phyloP scores from a whole-genome alignment of 2,329 filamentous ascomycete species.

The Gaeumannomyces tritici region DNA sequence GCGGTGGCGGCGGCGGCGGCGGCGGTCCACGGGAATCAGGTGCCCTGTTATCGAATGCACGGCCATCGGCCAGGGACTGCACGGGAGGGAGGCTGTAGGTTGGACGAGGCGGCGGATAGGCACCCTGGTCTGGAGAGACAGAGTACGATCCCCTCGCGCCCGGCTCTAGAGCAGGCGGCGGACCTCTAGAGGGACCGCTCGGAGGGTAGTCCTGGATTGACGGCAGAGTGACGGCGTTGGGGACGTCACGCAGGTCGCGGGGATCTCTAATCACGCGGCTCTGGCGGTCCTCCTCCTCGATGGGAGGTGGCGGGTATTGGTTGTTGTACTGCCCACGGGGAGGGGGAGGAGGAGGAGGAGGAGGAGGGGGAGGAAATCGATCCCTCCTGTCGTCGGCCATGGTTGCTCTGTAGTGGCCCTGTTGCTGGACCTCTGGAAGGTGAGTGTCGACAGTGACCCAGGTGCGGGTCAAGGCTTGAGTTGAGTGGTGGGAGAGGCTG shows the following conservation, averaged over 20 bases:
- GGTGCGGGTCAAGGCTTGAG: too few relatives aligned
- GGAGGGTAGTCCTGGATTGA: conserved; percentile 32
- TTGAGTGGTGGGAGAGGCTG: too few relatives aligned
- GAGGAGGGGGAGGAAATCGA: conserved; percentile 17
- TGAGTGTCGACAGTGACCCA: too few relatives aligned
- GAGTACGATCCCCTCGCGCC: conserved; percentile 9
- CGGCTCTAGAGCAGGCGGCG: conserved; percentile 27
- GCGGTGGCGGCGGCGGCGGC: neutral
- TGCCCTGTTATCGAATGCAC: neutral
- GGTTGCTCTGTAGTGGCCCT: conserved; percentile 14
- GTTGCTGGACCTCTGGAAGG: too few relatives aligned
- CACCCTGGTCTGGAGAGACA: conserved; percentile 20
- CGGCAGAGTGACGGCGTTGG: conserved; percentile 36
- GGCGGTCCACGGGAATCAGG: conserved; percentile 1
- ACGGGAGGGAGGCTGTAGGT: conserved; percentile 11
- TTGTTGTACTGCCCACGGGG: conserved; percentile 27
- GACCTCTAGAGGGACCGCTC: conserved; percentile 16
- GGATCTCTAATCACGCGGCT: conserved; percentile 20
- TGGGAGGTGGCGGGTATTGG: conserved; percentile 29
- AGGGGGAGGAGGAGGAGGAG: conserved; percentile 9
- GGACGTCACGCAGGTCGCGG: conserved; percentile 12
- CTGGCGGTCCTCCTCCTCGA: conserved; percentile 26
- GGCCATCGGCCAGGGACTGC: conserved; percentile 9
- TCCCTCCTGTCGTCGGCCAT: conserved; percentile 25
- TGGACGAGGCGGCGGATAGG: conserved; percentile 26